phyloP scores from a whole-genome alignment of 2,329 filamentous ascomycete species.

The Exophiala dermatitidis region DNA sequence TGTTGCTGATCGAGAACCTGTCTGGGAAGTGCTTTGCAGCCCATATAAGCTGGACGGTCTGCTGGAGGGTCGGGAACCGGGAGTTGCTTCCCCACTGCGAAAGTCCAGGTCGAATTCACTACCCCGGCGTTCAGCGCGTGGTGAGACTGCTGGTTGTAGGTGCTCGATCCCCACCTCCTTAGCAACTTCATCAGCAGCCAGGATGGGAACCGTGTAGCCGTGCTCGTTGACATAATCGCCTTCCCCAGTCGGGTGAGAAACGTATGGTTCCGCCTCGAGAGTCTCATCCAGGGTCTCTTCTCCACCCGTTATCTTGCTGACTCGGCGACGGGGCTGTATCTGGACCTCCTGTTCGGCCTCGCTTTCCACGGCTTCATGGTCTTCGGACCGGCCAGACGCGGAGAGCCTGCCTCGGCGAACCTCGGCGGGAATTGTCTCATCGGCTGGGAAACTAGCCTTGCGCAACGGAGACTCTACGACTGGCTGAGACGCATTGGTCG shows the following conservation, averaged over 20 bases:
- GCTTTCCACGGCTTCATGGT: constrained; percentile 36
- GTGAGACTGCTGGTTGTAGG: constrained; percentile 75
- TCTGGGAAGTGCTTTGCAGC: constrained; percentile 36
- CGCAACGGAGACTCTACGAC: constrained; percentile 47
- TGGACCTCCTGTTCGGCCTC: constrained; percentile 61
- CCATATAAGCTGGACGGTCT: constrained; percentile 58
- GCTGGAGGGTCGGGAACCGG: constrained; percentile 54
- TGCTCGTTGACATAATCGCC: constrained; percentile 52
- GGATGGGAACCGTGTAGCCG: constrained; percentile 67
- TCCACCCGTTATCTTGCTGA: constrained; percentile 34
- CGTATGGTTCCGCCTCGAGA: constrained; percentile 45
- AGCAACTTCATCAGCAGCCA: constrained; percentile 79
- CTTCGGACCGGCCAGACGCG: constrained; percentile 19
- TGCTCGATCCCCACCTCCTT: constrained; percentile 63
- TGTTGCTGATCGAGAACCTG: constrained; percentile 48
- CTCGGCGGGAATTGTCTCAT: constrained; percentile 27
- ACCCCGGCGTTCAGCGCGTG: constrained; percentile 56
- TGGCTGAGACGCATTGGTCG: constrained; percentile 41
- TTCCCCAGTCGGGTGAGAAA: constrained; percentile 40
- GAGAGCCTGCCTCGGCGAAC: constrained; percentile 25
- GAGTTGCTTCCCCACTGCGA: constrained; percentile 45
- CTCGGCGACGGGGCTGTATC: constrained; percentile 53
- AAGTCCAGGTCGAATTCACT: constrained; percentile 53
- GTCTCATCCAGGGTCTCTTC: constrained; percentile 37
- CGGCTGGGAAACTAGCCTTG: constrained; percentile 44